Evolutionary conservation across 176 grass and related monocot genomes (phyloP), one percentile per base, ranked within the genome.

Genomic region (Themeda triandra): DNA sequence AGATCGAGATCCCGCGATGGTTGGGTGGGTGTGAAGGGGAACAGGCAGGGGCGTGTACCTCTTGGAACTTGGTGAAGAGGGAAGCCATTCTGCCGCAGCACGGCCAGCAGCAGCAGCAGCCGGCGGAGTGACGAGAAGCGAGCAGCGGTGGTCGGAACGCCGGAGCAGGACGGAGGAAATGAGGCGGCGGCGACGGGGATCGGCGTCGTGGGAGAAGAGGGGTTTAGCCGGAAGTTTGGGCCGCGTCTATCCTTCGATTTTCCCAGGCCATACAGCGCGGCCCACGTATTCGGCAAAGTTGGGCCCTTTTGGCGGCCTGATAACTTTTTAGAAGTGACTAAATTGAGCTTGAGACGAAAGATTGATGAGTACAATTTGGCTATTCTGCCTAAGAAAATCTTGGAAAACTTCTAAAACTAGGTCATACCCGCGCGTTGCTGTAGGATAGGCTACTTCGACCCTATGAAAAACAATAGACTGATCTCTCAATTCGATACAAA

Each of bases 51-150:
- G 21, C 27, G 72, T n/a, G 15, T 66, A 87, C 91, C 91, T 93
- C 80, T 37, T 85, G 90, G 77, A 96, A 93, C 77, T 82, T 96
- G 76, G 80, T 86, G 85, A 93, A 91, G 71, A 91, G 91, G 81
- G 81, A 93, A 44, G 88, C 88, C 94, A 96, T 96, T 74, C 71
- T 31, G 10, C 35, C 35, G 63, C 19, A 2, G 67, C 23, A 10
- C 27, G 14, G 72, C 14, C 31, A 54, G 8, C 9, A 66, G 78
- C 13, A 40, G 32, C 41, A 28, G 30, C 71, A 41, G 83, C 59
- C 64, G 30, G n/a, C n/a, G n/a, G 48, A 27, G 39, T 2, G 46
- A 73, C 59, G 29, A 73, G 78, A 73, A 48, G n/a, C 15, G 8
- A 28, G 29, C 28, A 53, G 23, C 83, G 79, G 56, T 79, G 68